Percentiles rank a stretch among this genome's conserved stretches.
These are phyloP conservation scores for Pascua sp. DNA, from an alignment of 1,284 basidiomycete species.

Conservation along the genomic window DNA sequence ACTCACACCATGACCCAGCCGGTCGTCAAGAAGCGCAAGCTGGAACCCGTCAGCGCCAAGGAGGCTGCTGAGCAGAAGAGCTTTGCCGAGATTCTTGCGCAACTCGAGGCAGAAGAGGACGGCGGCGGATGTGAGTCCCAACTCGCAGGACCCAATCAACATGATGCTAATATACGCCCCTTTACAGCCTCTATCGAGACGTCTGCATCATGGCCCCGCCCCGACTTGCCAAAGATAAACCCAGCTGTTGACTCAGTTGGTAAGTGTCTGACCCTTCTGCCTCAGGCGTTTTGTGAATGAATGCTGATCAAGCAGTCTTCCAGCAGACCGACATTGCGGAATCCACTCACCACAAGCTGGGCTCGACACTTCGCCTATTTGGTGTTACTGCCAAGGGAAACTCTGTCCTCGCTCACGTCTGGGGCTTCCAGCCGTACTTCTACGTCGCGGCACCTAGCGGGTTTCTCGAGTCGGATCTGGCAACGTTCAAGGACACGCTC, in stretches of 20 bases:
- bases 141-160: no score
- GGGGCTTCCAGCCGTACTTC: conserved; percentile 84
- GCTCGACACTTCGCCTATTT: conserved; percentile 68
- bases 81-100: conserved; percentile 73
- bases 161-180: neutral
- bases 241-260: conserved; percentile 62
- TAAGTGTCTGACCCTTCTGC: conserved; percentile 31
- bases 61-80: conserved; percentile 50
- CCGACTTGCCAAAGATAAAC: conserved; percentile 59
- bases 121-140: conserved; percentile 43
- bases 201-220: conserved; percentile 71
- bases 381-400: conserved; percentile 84
- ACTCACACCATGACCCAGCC: conserved; percentile 25
- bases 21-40: conserved; percentile 34
- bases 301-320: conserved; percentile 54
- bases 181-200: conserved; percentile 43
- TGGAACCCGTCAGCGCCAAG: conserved; percentile 17
- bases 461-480: conserved; percentile 65
- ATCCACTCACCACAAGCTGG: conserved; percentile 56
- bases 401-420: conserved; percentile 78
- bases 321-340: conserved; percentile 93
- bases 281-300: no score
- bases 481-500: conserved; percentile 63
- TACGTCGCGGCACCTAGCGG: conserved; percentile 81
- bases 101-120: conserved; percentile 66